Evolutionary conservation across 2,329 filamentous ascomycete genomes (phyloP), one percentile per base, ranked within the genome.

Genomic region (Verticillium dahliae): DNA sequence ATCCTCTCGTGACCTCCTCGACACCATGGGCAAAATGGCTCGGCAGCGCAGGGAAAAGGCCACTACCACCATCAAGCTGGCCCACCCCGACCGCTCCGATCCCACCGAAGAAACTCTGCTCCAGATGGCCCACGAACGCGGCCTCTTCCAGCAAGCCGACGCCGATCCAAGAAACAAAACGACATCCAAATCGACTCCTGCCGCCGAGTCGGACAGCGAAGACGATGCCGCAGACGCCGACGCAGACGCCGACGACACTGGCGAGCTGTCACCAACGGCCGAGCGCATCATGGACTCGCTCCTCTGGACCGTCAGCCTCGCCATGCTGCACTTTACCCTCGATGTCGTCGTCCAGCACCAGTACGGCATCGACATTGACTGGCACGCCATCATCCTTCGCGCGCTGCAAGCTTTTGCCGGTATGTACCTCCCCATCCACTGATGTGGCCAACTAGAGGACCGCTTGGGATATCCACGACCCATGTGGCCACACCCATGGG

Each of bases 321-420:
- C 85, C 13, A 90, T 88, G 79, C 75, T 93, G 58, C 90, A 94
- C 71, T 87, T 63, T 67, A 91, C 89, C 0, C 81, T 95, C 59
- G 90, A 94, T 70, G 86, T 92, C 41, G 79, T 95, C 11, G 90
- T 92, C 27, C 89, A 92, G 72, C 83, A 88, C 67, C 91, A 95
- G 74, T 95, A 91, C 69, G 85, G 86, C n/a, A 80, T 86, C 64
- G 81, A 85, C 2, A 80, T 92, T 2, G 71, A 81, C 3, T 91
- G 87, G 86, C 61, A 69, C 1, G 73, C 78, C 31, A 81, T 92
- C 2, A 66, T 80, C 13, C 69, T 70, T 58, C 81, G 89, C 56
- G 80, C 85, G 1, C 69, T 75, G 1, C 80, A 79, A 50, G 83
- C 85, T 0, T 80, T 84, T 68, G 68, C 79, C 33, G 78, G 85